Conservation (phyloP, 148 eudicot species). For the Cornus kousa region DNA sequence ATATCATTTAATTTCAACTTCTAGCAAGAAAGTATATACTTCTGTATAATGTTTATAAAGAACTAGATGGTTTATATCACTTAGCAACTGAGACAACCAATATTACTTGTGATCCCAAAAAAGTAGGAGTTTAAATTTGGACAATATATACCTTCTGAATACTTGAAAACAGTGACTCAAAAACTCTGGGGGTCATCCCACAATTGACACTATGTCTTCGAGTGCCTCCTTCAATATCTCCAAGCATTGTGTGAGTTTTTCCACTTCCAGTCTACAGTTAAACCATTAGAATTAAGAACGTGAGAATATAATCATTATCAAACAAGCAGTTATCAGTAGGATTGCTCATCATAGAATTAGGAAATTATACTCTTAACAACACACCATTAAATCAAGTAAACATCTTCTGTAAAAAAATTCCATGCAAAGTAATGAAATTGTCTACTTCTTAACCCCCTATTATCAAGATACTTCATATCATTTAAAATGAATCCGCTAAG, state of each 20-base stretch:
- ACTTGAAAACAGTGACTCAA: conserved; percentile 87
- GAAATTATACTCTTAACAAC: background rate
- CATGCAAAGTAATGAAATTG: background rate
- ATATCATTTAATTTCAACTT: background rate
- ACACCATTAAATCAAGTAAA: conserved; percentile 2
- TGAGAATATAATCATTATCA: background rate
- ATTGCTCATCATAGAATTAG: background rate
- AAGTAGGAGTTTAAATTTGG: background rate
- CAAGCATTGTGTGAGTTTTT: conserved; percentile 95
- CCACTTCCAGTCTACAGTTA: conserved; percentile 85
- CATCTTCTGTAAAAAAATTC: background rate
- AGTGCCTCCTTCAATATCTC: conserved; percentile 94
- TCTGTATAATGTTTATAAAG: background rate
- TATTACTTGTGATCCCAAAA: background rate
- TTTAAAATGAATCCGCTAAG: too few relatives aligned
- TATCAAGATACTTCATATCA: background rate
- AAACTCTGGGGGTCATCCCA: conserved; percentile 98
- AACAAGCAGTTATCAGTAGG: background rate
- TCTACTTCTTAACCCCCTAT: background rate
- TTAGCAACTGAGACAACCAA: background rate
- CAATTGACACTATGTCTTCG: conserved; percentile 92
- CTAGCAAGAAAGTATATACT: background rate
- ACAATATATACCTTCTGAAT: conserved; percentile 17
- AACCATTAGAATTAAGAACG: background rate
- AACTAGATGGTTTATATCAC: background rate